These are phyloP conservation scores for Liriodendron chinense DNA, from an alignment of 164 flowering plant genomes.

Conservation along the genomic window DNA sequence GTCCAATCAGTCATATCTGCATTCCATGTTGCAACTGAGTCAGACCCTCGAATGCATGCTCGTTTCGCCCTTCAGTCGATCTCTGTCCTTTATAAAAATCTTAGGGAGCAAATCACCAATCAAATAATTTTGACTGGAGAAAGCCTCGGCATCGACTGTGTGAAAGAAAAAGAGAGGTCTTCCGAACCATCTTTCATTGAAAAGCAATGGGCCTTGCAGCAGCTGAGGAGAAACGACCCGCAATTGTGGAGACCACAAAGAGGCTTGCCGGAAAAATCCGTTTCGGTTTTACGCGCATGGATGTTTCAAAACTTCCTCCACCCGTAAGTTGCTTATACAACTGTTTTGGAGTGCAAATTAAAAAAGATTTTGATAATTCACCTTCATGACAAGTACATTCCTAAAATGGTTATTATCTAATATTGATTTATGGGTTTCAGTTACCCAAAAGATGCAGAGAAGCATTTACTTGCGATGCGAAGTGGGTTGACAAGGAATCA, in stretches of 20 bases:
- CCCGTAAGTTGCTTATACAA: slow-evolving; percentile 55
- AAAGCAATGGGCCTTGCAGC: slow-evolving; percentile 88
- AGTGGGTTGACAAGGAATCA: slow-evolving; percentile 97
- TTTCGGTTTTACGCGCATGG: slow-evolving; percentile 88
- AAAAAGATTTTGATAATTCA: background rate
- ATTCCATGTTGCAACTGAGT: slow-evolving; percentile 78
- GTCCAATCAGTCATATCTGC: slow-evolving; percentile 72
- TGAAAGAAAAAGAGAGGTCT: slow-evolving; percentile 36
- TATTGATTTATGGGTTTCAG: slow-evolving; percentile 34
- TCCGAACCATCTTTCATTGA: slow-evolving; percentile 60
- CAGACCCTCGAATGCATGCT: slow-evolving; percentile 64
- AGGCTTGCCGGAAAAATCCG: slow-evolving; percentile 94
- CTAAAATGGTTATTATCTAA: background rate
- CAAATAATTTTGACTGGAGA: slow-evolving; percentile 57
- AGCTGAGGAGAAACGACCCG: slow-evolving; percentile 64
- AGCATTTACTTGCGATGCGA: slow-evolving; percentile 80
- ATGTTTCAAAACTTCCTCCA: slow-evolving; percentile 98
- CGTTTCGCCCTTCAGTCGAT: slow-evolving; percentile 75
- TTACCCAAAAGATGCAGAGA: slow-evolving; percentile 97
- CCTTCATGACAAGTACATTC: background rate
- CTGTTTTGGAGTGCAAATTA: background rate
- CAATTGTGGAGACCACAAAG: slow-evolving; percentile 92
- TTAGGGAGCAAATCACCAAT: slow-evolving; percentile 70
- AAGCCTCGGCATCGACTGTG: slow-evolving; percentile 15
- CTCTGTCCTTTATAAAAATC: slow-evolving; percentile 48